phyloP scores from a whole-genome alignment of 2,329 filamentous ascomycete species.

The Magnaporthiopsis rhizophila region DNA sequence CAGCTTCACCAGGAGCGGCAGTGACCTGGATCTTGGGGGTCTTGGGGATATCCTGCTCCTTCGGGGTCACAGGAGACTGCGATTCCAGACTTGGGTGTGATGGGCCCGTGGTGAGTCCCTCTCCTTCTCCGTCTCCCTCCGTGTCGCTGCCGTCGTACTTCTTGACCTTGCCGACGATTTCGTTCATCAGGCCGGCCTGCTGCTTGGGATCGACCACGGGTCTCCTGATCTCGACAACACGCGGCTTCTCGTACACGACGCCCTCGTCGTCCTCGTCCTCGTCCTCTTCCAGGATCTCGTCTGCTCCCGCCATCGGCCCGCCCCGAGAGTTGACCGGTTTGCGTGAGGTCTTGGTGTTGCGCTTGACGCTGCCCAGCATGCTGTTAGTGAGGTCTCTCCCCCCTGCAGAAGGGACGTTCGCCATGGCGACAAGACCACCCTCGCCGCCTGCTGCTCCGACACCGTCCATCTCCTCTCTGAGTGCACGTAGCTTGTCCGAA shows the following conservation, averaged over 20 bases:
- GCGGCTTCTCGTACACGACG: slow-evolving; percentile 68
- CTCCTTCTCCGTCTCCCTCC: slow-evolving; percentile 58
- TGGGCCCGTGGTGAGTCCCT: slow-evolving; percentile 64
- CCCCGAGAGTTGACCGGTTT: slow-evolving; percentile 38
- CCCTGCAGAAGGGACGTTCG: slow-evolving; percentile 21
- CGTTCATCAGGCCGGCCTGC: slow-evolving; percentile 55
- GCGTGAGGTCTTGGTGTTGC: slow-evolving; percentile 47
- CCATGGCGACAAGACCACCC: slow-evolving; percentile 40
- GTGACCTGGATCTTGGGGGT: slow-evolving; percentile 55
- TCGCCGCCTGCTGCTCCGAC: slow-evolving; percentile 24
- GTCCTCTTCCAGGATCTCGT: slow-evolving; percentile 31
- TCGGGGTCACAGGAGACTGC: slow-evolving; percentile 58
- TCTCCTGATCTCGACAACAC: slow-evolving; percentile 69
- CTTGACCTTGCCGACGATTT: slow-evolving; percentile 71
- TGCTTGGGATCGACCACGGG: slow-evolving; percentile 58
- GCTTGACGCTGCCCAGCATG: slow-evolving; percentile 64
- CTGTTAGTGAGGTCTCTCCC: slow-evolving; percentile 61
- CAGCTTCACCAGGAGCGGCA: slow-evolving; percentile 12
- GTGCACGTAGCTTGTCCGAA: slow-evolving; percentile 82
- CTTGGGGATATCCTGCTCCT: slow-evolving; percentile 49
- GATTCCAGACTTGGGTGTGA: slow-evolving; percentile 69
- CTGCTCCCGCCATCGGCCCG: slow-evolving; percentile 21
- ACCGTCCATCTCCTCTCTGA: slow-evolving; percentile 90
- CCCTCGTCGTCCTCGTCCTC: slow-evolving; percentile 51
- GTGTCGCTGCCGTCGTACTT: slow-evolving; percentile 66